Percentiles rank a stretch among this genome's conserved stretches.
These are phyloP conservation scores for Cyclocybe cylindracea DNA, from an alignment of 768 basidiomycete genomes.

Conservation along the genomic window DNA sequence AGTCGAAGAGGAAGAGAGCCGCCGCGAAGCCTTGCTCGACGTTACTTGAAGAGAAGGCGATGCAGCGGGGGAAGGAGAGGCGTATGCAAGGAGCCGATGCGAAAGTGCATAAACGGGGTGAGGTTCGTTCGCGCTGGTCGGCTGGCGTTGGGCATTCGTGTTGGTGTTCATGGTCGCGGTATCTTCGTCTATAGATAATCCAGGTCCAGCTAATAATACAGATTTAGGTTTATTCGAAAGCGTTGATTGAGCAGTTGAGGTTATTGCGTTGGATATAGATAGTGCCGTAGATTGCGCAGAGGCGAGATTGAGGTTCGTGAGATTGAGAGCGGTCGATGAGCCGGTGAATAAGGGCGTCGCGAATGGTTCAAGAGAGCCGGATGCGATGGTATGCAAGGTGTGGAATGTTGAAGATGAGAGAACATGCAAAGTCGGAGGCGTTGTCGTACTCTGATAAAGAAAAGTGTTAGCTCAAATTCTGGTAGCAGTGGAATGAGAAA, in stretches of 20 bases:
- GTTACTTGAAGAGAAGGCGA: conserved; percentile 1
- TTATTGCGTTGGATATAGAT: conserved; percentile 15
- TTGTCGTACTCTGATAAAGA: conserved; percentile 54
- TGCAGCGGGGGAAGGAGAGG: conserved; percentile 22
- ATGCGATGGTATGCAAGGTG: conserved; percentile 50
- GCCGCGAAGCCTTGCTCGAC: conserved; percentile 7
- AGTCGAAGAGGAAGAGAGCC: conserved; percentile 22
- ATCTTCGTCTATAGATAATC: conserved; percentile 7
- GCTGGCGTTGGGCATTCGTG: not conserved
- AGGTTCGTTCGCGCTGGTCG: conserved; percentile 15
- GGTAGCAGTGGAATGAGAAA: conserved; percentile 11
- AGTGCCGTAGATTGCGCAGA: conserved; percentile 11
- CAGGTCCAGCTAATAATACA: conserved; percentile 9
- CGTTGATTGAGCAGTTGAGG: conserved; percentile 5
- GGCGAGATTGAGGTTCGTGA: conserved; percentile 13
- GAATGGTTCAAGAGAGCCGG: conserved; percentile 46
- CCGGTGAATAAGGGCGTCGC: conserved; percentile 31
- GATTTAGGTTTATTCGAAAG: conserved; percentile 1
- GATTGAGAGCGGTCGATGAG: conserved; percentile 16
- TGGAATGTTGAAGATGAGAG: conserved; percentile 56
- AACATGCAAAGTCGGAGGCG: conserved; percentile 55
- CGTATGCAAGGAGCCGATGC: conserved; percentile 63
- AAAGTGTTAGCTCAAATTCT: not conserved
- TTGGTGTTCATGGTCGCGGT: not conserved
- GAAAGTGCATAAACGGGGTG: conserved; percentile 63